Evolutionary conservation across 2,329 filamentous ascomycete species (phyloP).

Genomic region (Colletotrichum sp.): DNA sequence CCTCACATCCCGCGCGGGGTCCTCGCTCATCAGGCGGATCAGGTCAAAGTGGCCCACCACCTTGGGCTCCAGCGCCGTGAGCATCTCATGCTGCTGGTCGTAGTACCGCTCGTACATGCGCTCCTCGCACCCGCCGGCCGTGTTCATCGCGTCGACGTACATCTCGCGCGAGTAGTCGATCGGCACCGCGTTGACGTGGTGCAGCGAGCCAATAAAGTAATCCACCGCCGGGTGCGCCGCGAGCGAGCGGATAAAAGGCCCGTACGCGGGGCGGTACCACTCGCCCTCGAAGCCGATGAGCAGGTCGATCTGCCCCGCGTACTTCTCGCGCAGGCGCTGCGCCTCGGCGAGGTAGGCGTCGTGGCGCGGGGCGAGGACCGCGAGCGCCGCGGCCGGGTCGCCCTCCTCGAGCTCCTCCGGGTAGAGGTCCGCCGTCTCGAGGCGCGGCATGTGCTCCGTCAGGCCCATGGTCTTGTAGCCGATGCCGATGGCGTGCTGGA

Average conservation of each 20-base stretch:
- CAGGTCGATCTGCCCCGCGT: slow-evolving; percentile 74
- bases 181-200: slow-evolving; percentile 85
- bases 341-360: slow-evolving; percentile 80
- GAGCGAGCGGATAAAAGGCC: slow-evolving; percentile 61
- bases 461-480: slow-evolving; percentile 85
- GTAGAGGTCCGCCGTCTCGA: slow-evolving; percentile 77
- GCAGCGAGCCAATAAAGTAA: slow-evolving; percentile 91
- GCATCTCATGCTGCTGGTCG: slow-evolving; percentile 84
- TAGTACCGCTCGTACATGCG: slow-evolving; percentile 84
- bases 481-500: slow-evolving; percentile 77
- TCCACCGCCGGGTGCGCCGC: slow-evolving; percentile 71
- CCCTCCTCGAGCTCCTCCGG: slow-evolving; percentile 77
- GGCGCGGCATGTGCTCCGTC: slow-evolving; percentile 94
- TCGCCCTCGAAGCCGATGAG: slow-evolving; percentile 93
- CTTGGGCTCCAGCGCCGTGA: slow-evolving; percentile 71
- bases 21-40: slow-evolving; percentile 77
- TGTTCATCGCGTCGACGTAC: slow-evolving; percentile 68
- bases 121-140: slow-evolving; percentile 65
- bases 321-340: slow-evolving; percentile 70
- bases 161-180: slow-evolving; percentile 82
- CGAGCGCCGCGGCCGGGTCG: slow-evolving; percentile 53
- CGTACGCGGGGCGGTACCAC: slow-evolving; percentile 78
- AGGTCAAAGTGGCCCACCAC: slow-evolving; percentile 96
- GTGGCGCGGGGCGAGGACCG: slow-evolving; percentile 60
- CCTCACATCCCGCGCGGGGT: slow-evolving; percentile 67